A percentile compares a stretch with the other conserved stretches of the same genome.
Evolutionary conservation across 73 alveolate species (phyloP).

Genomic region (Stentor roeselii): DNA sequence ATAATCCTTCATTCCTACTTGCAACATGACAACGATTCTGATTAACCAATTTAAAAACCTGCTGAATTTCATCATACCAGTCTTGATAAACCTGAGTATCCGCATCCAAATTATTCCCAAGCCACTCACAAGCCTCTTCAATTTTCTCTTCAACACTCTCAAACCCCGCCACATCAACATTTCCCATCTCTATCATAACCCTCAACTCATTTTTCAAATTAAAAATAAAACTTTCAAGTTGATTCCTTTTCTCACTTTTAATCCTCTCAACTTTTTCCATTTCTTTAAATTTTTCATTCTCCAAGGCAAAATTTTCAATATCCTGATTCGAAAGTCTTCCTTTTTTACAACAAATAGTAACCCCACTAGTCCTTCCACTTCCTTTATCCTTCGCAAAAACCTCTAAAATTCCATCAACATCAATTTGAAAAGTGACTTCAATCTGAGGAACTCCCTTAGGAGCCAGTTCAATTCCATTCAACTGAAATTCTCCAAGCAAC

Average conservation of each 20-base stretch:
- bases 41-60: no score
- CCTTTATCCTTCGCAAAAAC: constrained; percentile 96
- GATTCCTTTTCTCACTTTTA: constrained; percentile 63
- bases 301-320: constrained; percentile 79
- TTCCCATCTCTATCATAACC: no score
- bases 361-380: constrained; percentile 70
- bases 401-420: constrained; percentile 97
- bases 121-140: no score
- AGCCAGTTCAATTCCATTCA: constrained; percentile 93
- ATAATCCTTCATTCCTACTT: no score
- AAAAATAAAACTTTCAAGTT: constrained; percentile 76
- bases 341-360: constrained; percentile 71
- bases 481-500: constrained; percentile 91
- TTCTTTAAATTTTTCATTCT: constrained; percentile 75
- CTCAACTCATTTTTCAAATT: constrained; percentile 78
- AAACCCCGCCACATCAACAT: no score
- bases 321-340: constrained; percentile 85
- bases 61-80: no score
- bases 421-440: constrained; percentile 97
- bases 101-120: no score
- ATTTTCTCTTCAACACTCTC: no score
- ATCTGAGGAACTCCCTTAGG: constrained; percentile 96
- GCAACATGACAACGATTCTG: no score
- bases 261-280: constrained; percentile 68
- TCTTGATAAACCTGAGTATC: no score